These are phyloP conservation scores for Pythium aquatile DNA, from an alignment of 352 stramenopile species.

Conservation along the genomic window DNA sequence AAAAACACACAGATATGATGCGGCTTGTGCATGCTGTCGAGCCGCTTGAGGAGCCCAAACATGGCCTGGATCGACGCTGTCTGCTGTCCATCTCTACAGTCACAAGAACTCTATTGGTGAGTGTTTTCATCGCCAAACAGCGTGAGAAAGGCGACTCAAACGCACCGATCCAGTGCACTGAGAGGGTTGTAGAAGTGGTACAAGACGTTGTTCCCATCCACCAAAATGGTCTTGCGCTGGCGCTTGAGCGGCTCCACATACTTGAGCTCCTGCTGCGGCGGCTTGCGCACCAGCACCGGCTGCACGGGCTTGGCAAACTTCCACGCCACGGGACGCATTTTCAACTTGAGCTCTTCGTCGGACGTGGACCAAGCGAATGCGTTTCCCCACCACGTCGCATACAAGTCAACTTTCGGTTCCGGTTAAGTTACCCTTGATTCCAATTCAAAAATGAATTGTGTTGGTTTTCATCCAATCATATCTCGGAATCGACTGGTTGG, in stretches of 20 bases:
- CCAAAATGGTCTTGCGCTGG: constrained; percentile 24
- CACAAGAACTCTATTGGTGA: not conserved
- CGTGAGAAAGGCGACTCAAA: not conserved
- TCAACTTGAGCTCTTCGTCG: not conserved
- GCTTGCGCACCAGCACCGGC: constrained; percentile 8
- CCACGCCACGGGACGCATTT: constrained; percentile 20
- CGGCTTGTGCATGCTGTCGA: constrained; percentile 23
- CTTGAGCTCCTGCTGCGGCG: not conserved
- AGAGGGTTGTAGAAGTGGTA: constrained; percentile 35
- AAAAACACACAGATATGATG: constrained; percentile 35
- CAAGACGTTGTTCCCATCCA: constrained; percentile 39
- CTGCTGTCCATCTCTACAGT: constrained; percentile 22
- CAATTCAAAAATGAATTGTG: constrained; percentile 27
- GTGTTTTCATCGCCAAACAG: not conserved
- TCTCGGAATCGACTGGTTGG: constrained; percentile 17
- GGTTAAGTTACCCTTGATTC: constrained; percentile 6
- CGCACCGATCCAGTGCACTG: constrained; percentile 21
- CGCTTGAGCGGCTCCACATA: constrained; percentile 7
- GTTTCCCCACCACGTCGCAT: constrained; percentile 6
- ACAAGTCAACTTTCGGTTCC: constrained; percentile 6
- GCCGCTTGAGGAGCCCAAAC: constrained; percentile 18
- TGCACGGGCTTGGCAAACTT: constrained; percentile 10
- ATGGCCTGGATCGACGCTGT: constrained; percentile 28
- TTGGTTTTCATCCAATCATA: constrained; percentile 26
- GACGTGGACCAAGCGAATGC: constrained; percentile 12